Percentiles rank a stretch among this genome's conserved stretches.
Evolutionary conservation across 768 basidiomycete genomes (phyloP).

Genomic region (Leccinum rimulosum): DNA sequence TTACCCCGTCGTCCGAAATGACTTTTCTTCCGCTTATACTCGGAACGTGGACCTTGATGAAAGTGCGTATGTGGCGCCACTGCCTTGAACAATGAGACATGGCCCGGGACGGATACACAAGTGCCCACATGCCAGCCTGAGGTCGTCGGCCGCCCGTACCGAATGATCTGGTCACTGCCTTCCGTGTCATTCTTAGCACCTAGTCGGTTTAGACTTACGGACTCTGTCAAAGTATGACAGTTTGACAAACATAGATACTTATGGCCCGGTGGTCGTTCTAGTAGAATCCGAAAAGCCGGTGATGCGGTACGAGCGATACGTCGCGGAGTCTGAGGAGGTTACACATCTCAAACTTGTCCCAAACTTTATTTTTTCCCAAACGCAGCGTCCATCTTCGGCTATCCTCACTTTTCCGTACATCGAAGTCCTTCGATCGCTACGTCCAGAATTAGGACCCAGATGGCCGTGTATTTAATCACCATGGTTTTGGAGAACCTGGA

Average conservation of each 20-base stretch:
- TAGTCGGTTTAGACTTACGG: neutral
- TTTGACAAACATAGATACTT: conserved; percentile 5
- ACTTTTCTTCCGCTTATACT: neutral
- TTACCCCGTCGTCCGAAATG: neutral
- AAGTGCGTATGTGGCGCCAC: neutral
- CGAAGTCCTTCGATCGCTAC: conserved; percentile 6
- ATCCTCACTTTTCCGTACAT: neutral
- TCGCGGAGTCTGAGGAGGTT: conserved; percentile 2
- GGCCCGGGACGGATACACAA: neutral
- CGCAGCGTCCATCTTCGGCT: conserved; percentile 7
- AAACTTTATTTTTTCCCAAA: conserved; percentile 1
- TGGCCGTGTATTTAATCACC: conserved; percentile 21
- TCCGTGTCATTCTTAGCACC: neutral
- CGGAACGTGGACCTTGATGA: neutral
- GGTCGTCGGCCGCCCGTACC: neutral
- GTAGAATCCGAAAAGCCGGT: neutral
- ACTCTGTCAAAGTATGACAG: neutral
- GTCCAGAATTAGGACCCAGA: conserved; percentile 4
- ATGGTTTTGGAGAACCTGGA: neutral
- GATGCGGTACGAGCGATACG: neutral
- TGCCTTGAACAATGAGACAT: neutral
- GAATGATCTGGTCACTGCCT: neutral
- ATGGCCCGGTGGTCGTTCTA: neutral
- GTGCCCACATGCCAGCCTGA: neutral
- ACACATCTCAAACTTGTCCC: neutral